A percentile compares a stretch with the other conserved stretches of the same genome.
Evolutionary conservation across 1,139 yeast species (phyloP).

Genomic region (Debaryomyces fabryi): DNA sequence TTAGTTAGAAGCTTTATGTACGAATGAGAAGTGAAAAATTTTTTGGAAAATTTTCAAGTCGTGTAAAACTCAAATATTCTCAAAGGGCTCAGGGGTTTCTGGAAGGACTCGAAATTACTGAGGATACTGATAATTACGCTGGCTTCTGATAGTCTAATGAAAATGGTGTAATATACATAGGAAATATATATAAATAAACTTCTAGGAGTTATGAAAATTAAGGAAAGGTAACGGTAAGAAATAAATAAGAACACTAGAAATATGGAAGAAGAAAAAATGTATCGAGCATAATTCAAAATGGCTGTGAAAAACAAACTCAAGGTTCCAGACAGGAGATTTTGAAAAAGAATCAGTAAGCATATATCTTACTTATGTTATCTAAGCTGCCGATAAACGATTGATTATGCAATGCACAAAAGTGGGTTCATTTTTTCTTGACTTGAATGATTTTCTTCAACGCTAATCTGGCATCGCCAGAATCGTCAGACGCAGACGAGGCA

Average conservation of each 20-base stretch:
- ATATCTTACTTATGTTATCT: not conserved
- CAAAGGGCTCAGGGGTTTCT: not conserved
- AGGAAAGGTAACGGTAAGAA: not conserved
- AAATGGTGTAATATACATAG: not conserved
- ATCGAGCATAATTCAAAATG: not conserved
- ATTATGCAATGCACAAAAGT: not conserved
- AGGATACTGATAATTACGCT: conserved; percentile 4
- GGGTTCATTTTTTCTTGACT: conserved; percentile 30
- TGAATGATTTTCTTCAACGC: conserved; percentile 46
- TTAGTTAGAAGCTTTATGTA: conserved; percentile 9
- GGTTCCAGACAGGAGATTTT: not conserved
- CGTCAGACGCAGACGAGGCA: conserved; percentile 21
- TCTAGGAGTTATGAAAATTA: not conserved
- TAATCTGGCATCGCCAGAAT: conserved; percentile 44
- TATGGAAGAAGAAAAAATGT: not conserved
- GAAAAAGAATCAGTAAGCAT: not conserved
- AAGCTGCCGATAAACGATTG: not conserved
- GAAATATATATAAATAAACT: not conserved
- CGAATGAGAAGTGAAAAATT: conserved; percentile 12
- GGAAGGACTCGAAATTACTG: conserved; percentile 2
- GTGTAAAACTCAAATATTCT: conserved; percentile 13
- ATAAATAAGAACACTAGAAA: not conserved
- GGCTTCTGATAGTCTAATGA: not conserved
- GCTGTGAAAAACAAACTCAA: conserved; percentile 5
- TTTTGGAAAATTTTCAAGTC: conserved; percentile 14